Evolutionary conservation across 2,329 filamentous ascomycete species (phyloP).

Genomic region (Colletotrichum sp.): DNA sequence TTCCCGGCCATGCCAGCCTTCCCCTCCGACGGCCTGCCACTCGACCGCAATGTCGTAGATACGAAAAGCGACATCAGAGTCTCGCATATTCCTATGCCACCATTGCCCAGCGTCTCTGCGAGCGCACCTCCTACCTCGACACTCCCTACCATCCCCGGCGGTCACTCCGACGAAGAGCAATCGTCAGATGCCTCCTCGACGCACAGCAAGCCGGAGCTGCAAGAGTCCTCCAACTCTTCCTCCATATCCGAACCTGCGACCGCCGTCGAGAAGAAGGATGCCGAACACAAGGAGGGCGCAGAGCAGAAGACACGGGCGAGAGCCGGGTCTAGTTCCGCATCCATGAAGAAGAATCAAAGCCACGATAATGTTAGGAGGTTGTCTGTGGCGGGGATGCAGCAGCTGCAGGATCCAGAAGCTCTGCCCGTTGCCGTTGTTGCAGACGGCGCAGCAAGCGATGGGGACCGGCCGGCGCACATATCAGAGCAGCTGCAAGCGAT

Average conservation of each 20-base stretch:
- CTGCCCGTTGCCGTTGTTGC: conserved; percentile 57
- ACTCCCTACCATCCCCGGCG: conserved; percentile 17
- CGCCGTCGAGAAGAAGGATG: neutral
- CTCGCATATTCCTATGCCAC: conserved; percentile 16
- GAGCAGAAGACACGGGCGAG: neutral
- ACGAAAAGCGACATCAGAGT: conserved; percentile 10
- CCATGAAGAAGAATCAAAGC: conserved; percentile 30
- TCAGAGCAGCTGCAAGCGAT: conserved; percentile 34
- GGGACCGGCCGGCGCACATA: conserved; percentile 39
- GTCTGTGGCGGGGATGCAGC: conserved; percentile 63
- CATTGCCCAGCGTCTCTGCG: conserved; percentile 5
- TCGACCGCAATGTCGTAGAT: neutral
- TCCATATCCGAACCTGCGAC: conserved; percentile 12
- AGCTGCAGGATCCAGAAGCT: conserved; percentile 62
- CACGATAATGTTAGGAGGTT: conserved; percentile 56
- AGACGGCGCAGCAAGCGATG: conserved; percentile 41
- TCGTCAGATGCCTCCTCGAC: conserved; percentile 19
- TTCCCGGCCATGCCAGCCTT: conserved; percentile 13
- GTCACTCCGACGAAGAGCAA: conserved; percentile 20
- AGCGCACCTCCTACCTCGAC: conserved; percentile 20
- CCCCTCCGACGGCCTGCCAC: neutral
- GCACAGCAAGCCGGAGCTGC: conserved; percentile 9
- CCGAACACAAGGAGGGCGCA: neutral
- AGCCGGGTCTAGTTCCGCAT: conserved; percentile 13
- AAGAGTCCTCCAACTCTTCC: conserved; percentile 1